phyloP scores from a whole-genome alignment of 176 grass and related monocot species.

The Elaeis guineensis region DNA sequence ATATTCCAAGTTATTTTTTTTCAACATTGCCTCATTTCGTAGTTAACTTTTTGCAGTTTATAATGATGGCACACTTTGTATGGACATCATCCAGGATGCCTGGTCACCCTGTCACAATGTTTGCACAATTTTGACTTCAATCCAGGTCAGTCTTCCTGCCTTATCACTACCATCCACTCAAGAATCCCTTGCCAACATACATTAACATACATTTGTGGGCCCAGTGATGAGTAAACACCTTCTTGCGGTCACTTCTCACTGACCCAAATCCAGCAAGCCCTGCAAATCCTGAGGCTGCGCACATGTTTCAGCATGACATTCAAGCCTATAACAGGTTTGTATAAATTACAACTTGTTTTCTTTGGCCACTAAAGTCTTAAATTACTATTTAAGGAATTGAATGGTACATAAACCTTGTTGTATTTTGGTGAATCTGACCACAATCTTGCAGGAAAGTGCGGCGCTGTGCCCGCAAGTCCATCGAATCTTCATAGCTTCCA shows the following conservation, averaged over 20 bases:
- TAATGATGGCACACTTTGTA: conserved; percentile 27
- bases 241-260: conserved; percentile 20
- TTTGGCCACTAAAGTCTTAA: not conserved
- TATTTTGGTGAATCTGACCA: not conserved
- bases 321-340: conserved; percentile 24
- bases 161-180: too few relatives aligned
- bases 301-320: conserved; percentile 22
- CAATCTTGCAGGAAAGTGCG: conserved; percentile 22
- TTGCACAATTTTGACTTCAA: conserved; percentile 27
- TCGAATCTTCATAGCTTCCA: conserved; percentile 6
- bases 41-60: conserved; percentile 9
- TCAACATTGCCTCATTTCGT: too few relatives aligned
- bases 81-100: conserved; percentile 33
- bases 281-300: conserved; percentile 28
- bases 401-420: not conserved
- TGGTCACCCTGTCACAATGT: conserved; percentile 39
- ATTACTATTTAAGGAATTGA: not conserved
- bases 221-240: too few relatives aligned
- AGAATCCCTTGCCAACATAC: too few relatives aligned
- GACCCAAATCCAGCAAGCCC: conserved; percentile 24
- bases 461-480: conserved; percentile 18
- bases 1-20: too few relatives aligned
- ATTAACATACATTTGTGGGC: too few relatives aligned
- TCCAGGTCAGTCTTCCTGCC: conserved; percentile 16
- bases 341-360: not conserved